Conservation (phyloP, 2,329 filamentous ascomycete species). For the Pseudophaeomoniella oleicola region DNA sequence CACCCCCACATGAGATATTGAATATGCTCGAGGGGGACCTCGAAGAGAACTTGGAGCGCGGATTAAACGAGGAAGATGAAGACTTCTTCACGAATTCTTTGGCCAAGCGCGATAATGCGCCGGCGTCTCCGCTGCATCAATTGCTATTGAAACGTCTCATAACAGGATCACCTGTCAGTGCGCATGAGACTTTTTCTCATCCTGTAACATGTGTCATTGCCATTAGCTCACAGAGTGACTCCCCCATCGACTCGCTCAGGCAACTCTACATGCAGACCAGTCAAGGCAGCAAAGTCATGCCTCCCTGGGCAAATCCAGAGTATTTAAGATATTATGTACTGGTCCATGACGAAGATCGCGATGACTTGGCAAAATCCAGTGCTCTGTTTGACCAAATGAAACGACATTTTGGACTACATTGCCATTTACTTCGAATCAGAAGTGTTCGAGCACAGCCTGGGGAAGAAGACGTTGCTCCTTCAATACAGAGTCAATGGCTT, state of each 20-base stretch:
- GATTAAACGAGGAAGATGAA: not conserved
- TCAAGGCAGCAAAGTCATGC: constrained; percentile 57
- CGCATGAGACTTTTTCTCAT: constrained; percentile 88
- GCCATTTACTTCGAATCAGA: constrained; percentile 74
- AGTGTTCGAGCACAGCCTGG: constrained; percentile 68
- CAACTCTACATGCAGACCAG: constrained; percentile 76
- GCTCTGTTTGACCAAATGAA: constrained; percentile 97
- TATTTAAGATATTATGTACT: constrained; percentile 93
- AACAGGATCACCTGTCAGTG: constrained; percentile 60
- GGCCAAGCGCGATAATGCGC: not conserved
- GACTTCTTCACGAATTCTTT: not conserved
- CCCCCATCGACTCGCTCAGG: constrained; percentile 75
- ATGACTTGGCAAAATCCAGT: constrained; percentile 83
- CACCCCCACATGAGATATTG: constrained; percentile 1
- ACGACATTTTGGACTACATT: constrained; percentile 90
- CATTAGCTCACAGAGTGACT: constrained; percentile 74
- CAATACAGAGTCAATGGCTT: constrained; percentile 78
- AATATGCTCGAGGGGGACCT: constrained; percentile 10
- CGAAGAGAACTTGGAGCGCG: not conserved
- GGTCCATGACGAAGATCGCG: constrained; percentile 88
- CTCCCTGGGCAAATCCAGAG: constrained; percentile 77
- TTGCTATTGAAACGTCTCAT: constrained; percentile 73
- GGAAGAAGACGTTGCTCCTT: constrained; percentile 73
- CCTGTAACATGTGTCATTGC: constrained; percentile 90
- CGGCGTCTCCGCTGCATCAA: constrained; percentile 66